Conservation (phyloP, 331 rosid species). For the Arachis monticola region DNA sequence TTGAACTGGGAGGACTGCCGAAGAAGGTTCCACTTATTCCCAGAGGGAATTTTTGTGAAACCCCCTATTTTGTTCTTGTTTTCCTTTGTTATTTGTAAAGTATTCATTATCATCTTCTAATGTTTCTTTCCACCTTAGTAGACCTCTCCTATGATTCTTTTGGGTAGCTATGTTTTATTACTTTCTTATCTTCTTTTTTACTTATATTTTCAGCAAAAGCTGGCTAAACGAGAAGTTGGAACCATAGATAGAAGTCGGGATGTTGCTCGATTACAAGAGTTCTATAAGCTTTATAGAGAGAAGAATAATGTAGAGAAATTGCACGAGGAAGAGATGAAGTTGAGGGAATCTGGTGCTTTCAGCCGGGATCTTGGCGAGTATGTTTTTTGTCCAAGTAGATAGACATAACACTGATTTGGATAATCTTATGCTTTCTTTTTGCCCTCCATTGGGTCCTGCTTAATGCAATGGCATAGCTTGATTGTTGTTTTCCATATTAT, state of each 20-base stretch:
- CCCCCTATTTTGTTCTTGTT: neutral
- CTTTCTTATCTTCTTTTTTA: slow-evolving; percentile 28
- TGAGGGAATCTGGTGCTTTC: slow-evolving; percentile 87
- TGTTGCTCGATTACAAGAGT: slow-evolving; percentile 74
- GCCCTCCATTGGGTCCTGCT: neutral
- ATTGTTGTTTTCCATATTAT: slow-evolving; percentile 24
- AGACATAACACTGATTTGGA: neutral
- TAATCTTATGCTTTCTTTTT: slow-evolving; percentile 12
- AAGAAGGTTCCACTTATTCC: slow-evolving; percentile 8
- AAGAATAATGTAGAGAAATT: slow-evolving; percentile 74
- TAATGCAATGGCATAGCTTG: no score
- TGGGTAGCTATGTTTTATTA: slow-evolving; percentile 14
- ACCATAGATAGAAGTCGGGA: slow-evolving; percentile 92
- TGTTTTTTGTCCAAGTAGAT: slow-evolving; percentile 46
- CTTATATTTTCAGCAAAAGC: slow-evolving; percentile 77
- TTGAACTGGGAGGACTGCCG: neutral
- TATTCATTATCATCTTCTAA: neutral
- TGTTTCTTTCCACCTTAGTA: neutral
- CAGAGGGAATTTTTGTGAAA: neutral
- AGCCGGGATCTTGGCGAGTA: slow-evolving; percentile 94
- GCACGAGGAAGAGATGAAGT: slow-evolving; percentile 78
- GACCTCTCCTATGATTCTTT: neutral
- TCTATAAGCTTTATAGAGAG: slow-evolving; percentile 80
- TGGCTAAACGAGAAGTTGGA: slow-evolving; percentile 82
- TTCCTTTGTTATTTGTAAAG: neutral